phyloP scores from a whole-genome alignment of 805 yeast genomes.

The Candida oleophila region DNA sequence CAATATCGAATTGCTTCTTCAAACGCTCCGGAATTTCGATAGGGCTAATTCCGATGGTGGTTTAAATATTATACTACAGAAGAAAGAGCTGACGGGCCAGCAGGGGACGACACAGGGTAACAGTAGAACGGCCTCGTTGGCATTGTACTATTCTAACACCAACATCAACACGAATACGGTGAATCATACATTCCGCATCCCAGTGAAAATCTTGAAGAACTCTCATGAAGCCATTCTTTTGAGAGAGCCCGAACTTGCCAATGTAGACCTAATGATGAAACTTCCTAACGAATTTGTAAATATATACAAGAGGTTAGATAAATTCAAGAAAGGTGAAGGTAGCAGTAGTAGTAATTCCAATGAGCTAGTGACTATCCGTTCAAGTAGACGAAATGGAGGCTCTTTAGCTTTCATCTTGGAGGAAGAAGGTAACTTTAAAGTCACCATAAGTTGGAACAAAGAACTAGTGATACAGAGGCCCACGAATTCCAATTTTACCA shows the following conservation, averaged over 20 bases:
- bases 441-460: constrained; percentile 61
- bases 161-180: constrained; percentile 43
- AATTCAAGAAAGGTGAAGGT: constrained; percentile 46
- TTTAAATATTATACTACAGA: constrained; percentile 51
- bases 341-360: neutral
- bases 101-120: constrained; percentile 20
- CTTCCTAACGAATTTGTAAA: constrained; percentile 48
- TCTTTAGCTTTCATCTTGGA: constrained; percentile 50
- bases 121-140: constrained; percentile 50
- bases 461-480: constrained; percentile 45
- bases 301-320: constrained; percentile 61
- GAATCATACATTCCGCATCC: constrained; percentile 67
- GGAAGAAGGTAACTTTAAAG: constrained; percentile 52
- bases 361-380: constrained; percentile 50
- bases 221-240: constrained; percentile 50
- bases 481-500: constrained; percentile 13
- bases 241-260: constrained; percentile 60
- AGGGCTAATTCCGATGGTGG: constrained; percentile 47
- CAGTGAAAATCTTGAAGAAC: constrained; percentile 60
- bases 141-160: constrained; percentile 53
- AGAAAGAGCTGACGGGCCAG: constrained; percentile 32
- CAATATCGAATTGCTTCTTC: constrained; percentile 58
- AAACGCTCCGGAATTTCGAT: constrained; percentile 57
- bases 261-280: constrained; percentile 56
- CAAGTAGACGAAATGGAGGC: constrained; percentile 46